phyloP scores from a whole-genome alignment of 495 filamentous ascomycete genomes.

The Xylaria sp. region DNA sequence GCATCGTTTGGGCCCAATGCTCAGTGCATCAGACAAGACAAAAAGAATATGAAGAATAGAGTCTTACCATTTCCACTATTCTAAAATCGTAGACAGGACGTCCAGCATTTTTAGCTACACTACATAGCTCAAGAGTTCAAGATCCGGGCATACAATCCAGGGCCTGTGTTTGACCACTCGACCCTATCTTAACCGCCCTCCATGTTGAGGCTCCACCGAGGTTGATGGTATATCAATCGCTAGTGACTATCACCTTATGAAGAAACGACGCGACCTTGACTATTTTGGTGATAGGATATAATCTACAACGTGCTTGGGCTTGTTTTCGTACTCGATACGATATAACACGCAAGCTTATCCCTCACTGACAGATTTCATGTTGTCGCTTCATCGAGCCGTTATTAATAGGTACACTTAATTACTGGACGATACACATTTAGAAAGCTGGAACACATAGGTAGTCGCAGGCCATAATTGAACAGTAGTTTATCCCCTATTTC shows the following conservation, averaged over 20 bases:
- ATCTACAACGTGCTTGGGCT: not conserved
- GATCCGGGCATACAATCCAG: not conserved
- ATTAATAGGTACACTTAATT: too few relatives aligned
- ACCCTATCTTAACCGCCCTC: not conserved
- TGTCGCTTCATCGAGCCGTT: not conserved
- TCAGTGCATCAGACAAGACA: conserved; percentile 15
- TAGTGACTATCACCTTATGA: not conserved
- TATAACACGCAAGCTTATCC: not conserved
- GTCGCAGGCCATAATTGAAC: too few relatives aligned
- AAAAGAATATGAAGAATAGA: conserved; percentile 13
- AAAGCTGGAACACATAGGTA: too few relatives aligned
- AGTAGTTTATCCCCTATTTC: too few relatives aligned
- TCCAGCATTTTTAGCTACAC: not conserved
- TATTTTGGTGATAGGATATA: not conserved
- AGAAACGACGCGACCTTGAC: not conserved
- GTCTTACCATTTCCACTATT: not conserved
- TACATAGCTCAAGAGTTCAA: not conserved
- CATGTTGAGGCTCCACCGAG: not conserved
- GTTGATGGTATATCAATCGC: not conserved
- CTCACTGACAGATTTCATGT: not conserved
- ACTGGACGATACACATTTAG: too few relatives aligned
- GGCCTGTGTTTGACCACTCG: not conserved
- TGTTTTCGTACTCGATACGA: not conserved
- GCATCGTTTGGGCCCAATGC: conserved; percentile 23
- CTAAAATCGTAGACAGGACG: not conserved